Conservation (phyloP, 2,329 filamentous ascomycete genomes). For the Sporothrix protearum region DNA sequence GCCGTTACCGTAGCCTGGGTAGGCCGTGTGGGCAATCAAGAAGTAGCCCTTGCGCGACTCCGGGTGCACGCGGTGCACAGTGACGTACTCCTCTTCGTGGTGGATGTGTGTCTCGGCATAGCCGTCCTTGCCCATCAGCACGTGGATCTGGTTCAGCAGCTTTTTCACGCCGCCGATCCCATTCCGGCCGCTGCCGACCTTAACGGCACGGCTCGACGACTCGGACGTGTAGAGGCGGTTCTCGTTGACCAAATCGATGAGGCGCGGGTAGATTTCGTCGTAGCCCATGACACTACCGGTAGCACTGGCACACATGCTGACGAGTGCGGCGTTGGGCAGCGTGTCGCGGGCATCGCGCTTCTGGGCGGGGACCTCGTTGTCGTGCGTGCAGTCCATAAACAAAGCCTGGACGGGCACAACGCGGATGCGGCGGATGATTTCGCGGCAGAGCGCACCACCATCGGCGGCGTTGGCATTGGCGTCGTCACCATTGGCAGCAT, state of each 20-base stretch:
- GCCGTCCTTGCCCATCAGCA: constrained; percentile 88
- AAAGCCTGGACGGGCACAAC: constrained; percentile 86
- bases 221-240: constrained; percentile 76
- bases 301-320: constrained; percentile 92
- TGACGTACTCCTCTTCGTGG: constrained; percentile 93
- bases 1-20: constrained; percentile 81
- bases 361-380: constrained; percentile 94
- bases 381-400: constrained; percentile 99
- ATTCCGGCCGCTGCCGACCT: constrained; percentile 66
- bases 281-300: constrained; percentile 97
- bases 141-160: constrained; percentile 90
- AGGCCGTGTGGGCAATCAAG: constrained; percentile 92
- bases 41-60: constrained; percentile 91
- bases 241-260: constrained; percentile 92
- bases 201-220: constrained; percentile 56
- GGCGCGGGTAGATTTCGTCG: constrained; percentile 89
- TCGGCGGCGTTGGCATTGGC: constrained; percentile 29
- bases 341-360: constrained; percentile 94
- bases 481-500: constrained; percentile 22
- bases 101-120: constrained; percentile 96
- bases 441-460: constrained; percentile 44
- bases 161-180: constrained; percentile 92
- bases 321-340: constrained; percentile 86
- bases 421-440: constrained; percentile 76
- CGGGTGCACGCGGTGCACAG: constrained; percentile 90